phyloP scores from a whole-genome alignment of 2,329 filamentous ascomycete genomes.

The Ceratocystis papillata region DNA sequence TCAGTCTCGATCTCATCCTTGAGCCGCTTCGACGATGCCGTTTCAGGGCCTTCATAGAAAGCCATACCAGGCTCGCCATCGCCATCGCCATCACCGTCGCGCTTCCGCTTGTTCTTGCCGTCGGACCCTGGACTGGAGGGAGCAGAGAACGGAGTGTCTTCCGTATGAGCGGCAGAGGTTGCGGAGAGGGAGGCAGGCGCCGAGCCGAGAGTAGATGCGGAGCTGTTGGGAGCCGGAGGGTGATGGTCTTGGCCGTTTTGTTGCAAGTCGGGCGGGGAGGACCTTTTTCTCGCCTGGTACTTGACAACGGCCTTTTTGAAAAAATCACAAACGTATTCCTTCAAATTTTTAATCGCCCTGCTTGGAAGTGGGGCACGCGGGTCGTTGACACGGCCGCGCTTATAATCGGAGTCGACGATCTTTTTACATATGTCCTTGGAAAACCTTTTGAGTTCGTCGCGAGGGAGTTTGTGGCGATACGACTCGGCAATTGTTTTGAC shows the following conservation, averaged over 20 bases:
- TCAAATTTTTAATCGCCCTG: slow-evolving; percentile 72
- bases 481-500: slow-evolving; percentile 80
- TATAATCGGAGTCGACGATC: slow-evolving; percentile 83
- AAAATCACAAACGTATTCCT: slow-evolving; percentile 71
- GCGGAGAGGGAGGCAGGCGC: slow-evolving; percentile 27
- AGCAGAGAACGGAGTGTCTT: slow-evolving; percentile 29
- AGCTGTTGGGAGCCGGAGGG: slow-evolving; percentile 16
- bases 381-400: slow-evolving; percentile 74
- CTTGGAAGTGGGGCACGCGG: slow-evolving; percentile 59
- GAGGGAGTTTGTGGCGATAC: slow-evolving; percentile 76
- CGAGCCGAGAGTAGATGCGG: slow-evolving; percentile 13
- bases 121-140: slow-evolving; percentile 33
- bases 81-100: slow-evolving; percentile 28
- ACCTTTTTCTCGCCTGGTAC: slow-evolving; percentile 56
- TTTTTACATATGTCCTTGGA: slow-evolving; percentile 68
- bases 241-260: slow-evolving; percentile 25
- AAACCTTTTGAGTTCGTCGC: slow-evolving; percentile 58
- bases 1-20: slow-evolving; percentile 35
- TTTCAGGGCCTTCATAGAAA: slow-evolving; percentile 13
- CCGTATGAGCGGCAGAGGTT: slow-evolving; percentile 25
- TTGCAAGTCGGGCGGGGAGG: slow-evolving; percentile 32
- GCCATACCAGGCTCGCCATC: slow-evolving; percentile 28
- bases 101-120: slow-evolving; percentile 54
- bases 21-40: slow-evolving; percentile 37
- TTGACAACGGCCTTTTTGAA: slow-evolving; percentile 78